Conservation (phyloP, 2,329 filamentous ascomycete genomes). For the Fusarium pseudocircinatum region DNA sequence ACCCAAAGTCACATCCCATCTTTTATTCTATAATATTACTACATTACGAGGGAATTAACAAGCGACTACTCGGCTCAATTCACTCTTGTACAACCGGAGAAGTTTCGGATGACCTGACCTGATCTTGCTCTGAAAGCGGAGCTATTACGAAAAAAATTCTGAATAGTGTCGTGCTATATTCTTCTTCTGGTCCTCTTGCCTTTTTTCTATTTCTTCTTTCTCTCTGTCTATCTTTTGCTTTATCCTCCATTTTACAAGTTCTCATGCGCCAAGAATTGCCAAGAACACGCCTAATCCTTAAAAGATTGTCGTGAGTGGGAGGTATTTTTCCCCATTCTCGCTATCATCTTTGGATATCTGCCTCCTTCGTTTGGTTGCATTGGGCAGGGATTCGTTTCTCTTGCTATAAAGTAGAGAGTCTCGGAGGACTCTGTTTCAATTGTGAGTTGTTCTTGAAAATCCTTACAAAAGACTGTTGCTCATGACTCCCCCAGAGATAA, state of each 20-base stretch:
- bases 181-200: not conserved
- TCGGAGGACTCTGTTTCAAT: not conserved
- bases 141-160: conserved; percentile 13
- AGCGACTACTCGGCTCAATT: not conserved
- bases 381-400: not conserved
- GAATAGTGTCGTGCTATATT: not conserved
- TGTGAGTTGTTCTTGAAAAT: conserved; percentile 6
- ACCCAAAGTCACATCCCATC: not conserved
- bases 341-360: not conserved
- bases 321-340: conserved; percentile 7
- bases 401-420: not conserved
- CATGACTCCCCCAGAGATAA: not conserved
- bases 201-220: conserved; percentile 9
- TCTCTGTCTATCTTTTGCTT: not conserved
- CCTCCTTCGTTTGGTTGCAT: conserved; percentile 8
- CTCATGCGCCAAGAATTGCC: conserved; percentile 29
- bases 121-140: conserved; percentile 28
- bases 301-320: conserved; percentile 24
- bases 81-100: conserved; percentile 10
- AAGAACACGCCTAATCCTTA: conserved; percentile 31
- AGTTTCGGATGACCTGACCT: conserved; percentile 34
- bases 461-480: not conserved
- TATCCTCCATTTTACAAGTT: not conserved
- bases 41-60: not conserved
- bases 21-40: not conserved